Evolutionary conservation across 441 rosid species (phyloP).

Genomic region (Isatis lusitanica): DNA sequence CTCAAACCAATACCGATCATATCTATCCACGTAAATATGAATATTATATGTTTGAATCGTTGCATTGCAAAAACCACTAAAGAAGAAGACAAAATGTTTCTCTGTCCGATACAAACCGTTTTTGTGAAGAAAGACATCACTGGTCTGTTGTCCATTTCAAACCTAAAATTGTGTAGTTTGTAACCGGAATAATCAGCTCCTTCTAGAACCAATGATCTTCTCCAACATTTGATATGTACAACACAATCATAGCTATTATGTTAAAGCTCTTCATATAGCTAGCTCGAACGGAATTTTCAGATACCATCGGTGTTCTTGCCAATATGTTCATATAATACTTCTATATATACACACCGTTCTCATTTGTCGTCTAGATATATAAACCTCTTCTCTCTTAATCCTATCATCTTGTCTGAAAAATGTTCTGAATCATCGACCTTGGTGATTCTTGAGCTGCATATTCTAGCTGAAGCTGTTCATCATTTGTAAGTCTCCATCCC

Average conservation of each 20-base stretch:
- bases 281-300: not conserved
- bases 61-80: too few species aligned
- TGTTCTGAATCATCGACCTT: slow-evolving; percentile 74
- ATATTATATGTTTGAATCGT: too few species aligned
- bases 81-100: too few species aligned
- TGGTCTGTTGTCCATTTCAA: too few species aligned
- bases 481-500: slow-evolving; percentile 69
- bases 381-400: not conserved
- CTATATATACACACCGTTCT: not conserved
- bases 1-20: slow-evolving; percentile 6
- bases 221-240: too few species aligned
- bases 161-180: too few species aligned
- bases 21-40: not conserved
- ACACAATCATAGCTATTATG: too few species aligned
- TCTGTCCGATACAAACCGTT: too few species aligned
- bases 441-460: slow-evolving; percentile 70
- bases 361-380: not conserved
- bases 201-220: too few species aligned
- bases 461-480: slow-evolving; percentile 76
- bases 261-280: too few species aligned
- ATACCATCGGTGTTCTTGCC: not conserved
- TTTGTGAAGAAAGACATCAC: too few species aligned
- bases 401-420: slow-evolving; percentile 74
- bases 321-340: not conserved
- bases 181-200: too few species aligned